These are phyloP conservation scores for Davidsoniella virescens DNA, from an alignment of 2,329 filamentous ascomycete genomes.

Conservation along the genomic window DNA sequence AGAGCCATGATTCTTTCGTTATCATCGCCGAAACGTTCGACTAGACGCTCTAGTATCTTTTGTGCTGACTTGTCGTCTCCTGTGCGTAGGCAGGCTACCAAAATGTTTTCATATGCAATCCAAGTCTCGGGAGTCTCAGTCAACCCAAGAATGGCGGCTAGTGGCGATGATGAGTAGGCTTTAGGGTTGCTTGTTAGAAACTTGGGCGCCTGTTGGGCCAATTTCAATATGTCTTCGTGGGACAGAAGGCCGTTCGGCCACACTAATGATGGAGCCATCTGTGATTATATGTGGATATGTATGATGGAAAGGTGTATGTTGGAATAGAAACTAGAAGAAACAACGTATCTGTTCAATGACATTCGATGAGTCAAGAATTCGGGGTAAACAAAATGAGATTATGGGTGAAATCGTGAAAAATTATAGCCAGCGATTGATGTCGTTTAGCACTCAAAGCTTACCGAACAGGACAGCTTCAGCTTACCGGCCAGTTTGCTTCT, in stretches of 20 bases:
- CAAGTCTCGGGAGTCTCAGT: slow-evolving; percentile 67
- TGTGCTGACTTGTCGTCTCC: slow-evolving; percentile 68
- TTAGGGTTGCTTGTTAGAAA: slow-evolving; percentile 39
- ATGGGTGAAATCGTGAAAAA: no score
- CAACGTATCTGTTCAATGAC: background rate
- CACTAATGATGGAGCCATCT: slow-evolving; percentile 37
- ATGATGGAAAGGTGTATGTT: background rate
- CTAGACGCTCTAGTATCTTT: slow-evolving; percentile 57
- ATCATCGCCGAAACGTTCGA: slow-evolving; percentile 60
- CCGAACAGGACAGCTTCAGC: slow-evolving; percentile 1
- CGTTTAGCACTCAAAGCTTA: no score
- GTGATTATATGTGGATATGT: background rate
- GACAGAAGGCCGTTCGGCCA: slow-evolving; percentile 41
- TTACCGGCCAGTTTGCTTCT: slow-evolving; percentile 4
- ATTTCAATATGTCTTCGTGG: slow-evolving; percentile 35
- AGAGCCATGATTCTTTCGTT: slow-evolving; percentile 82
- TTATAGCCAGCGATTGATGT: no score
- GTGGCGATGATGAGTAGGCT: slow-evolving; percentile 36
- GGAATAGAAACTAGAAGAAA: background rate
- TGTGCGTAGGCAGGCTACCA: slow-evolving; percentile 69
- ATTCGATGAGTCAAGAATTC: background rate
- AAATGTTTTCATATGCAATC: slow-evolving; percentile 71
- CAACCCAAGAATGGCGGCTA: slow-evolving; percentile 36
- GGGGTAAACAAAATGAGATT: no score
- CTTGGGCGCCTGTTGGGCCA: slow-evolving; percentile 44